Base-by-base conservation (phyloP, 2,329 filamentous ascomycete genomes). In the Ophiostoma piceae region DNA sequence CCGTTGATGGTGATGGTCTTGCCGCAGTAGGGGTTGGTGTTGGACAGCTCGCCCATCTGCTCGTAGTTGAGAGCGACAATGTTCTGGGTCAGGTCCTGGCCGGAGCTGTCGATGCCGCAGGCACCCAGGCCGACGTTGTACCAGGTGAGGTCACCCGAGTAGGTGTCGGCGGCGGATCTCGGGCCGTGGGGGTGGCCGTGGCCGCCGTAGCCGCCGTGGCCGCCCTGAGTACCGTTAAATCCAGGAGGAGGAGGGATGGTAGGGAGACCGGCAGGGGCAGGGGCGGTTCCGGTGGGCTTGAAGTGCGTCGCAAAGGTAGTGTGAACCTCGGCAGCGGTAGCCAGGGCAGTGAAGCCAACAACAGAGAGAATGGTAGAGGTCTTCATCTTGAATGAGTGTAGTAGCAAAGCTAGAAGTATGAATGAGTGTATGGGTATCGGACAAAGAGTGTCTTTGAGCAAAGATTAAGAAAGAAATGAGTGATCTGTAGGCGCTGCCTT, bases 11-110 rank as follows among this genome's bases (percentile, higher is more conserved):
- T 88, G 76, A 94, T 85, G 67, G 80, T 87, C 81, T 87, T 85
- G 77, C 87, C 88, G 79, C 92, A 95, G 77, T 87, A 85, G 66
- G 86, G 84, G 83, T 93, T 91, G 74, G 78, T 81, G 81, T 91
- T 92, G 75, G 88, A 88, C 69, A 77, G 76, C 0, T 76, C 73
- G 71, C 87, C 88, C 87, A 94, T 92, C 76, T 91, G 80, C 4
- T 75, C 80, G 60, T 83, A 75, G 26, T 90, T 86, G 68, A 96
- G 82, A 71, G 92, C 92, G 70, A 95, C 87, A 71, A 92, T 87
- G 77, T 85, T 82, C 26, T 88, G 82, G 3, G 76, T 78, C 32
- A 76, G 69, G 75, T 89, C 87, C 73, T 79, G 77, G 75, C 87
- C 87, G 66, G 81, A 77, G 79, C 88, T 88, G 74, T 87, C 84